Evolutionary conservation across 768 basidiomycete genomes (phyloP).

Genomic region (Lyophyllum semitale): DNA sequence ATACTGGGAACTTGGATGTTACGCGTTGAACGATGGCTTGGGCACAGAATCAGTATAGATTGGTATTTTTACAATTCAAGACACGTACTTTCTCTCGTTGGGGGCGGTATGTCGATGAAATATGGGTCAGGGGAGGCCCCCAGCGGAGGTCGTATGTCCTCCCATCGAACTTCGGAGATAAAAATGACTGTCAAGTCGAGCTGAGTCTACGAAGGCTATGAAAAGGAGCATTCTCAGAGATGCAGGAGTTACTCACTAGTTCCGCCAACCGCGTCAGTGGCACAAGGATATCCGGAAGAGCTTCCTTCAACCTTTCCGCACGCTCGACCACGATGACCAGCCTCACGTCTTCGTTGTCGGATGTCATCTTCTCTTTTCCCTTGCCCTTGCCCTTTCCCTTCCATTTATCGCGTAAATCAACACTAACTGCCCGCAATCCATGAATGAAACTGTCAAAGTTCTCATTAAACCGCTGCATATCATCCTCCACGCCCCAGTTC

Average conservation of each 20-base stretch:
- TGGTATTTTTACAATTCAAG: not conserved
- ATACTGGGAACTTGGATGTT: constrained; percentile 35
- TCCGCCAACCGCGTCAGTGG: constrained; percentile 74
- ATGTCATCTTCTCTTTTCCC: constrained; percentile 16
- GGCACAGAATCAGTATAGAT: constrained; percentile 1
- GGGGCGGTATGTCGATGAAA: constrained; percentile 55
- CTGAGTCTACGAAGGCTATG: constrained; percentile 43
- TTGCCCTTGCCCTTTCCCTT: constrained; percentile 28
- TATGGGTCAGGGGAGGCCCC: constrained; percentile 77
- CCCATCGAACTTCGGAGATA: constrained; percentile 68
- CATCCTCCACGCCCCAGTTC: constrained; percentile 52
- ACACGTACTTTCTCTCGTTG: constrained; percentile 57
- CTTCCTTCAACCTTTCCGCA: constrained; percentile 67
- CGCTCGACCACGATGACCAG: constrained; percentile 67
- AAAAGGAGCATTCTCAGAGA: not conserved
- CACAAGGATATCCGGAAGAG: constrained; percentile 64
- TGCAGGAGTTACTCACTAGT: constrained; percentile 46
- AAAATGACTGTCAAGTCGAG: constrained; percentile 63
- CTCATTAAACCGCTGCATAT: constrained; percentile 56
- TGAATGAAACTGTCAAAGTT: constrained; percentile 72
- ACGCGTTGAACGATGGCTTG: constrained; percentile 38
- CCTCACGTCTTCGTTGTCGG: constrained; percentile 29
- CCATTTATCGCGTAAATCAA: constrained; percentile 24
- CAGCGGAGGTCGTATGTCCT: constrained; percentile 66
- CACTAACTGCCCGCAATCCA: constrained; percentile 49